Percentiles rank a stretch among this genome's conserved stretches.
Evolutionary conservation across 2,329 filamentous ascomycete genomes (phyloP).

Genomic region (Neonectria faginata): DNA sequence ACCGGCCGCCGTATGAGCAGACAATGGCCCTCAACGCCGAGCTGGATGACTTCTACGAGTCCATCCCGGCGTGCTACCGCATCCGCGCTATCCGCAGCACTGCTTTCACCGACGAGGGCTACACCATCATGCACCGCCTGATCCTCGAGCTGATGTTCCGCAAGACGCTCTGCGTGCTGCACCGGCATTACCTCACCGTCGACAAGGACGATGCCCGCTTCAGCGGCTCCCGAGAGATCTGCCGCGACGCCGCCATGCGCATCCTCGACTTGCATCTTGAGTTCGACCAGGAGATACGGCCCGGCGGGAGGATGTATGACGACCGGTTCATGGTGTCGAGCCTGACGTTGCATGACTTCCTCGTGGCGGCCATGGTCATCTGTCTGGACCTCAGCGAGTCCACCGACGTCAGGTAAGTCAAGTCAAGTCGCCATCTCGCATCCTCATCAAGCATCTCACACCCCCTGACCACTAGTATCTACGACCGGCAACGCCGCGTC

Average conservation of each 20-base stretch:
- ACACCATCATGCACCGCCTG: slow-evolving; percentile 61
- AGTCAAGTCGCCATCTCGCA: background rate
- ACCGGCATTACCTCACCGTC: slow-evolving; percentile 59
- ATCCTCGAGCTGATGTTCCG: slow-evolving; percentile 62
- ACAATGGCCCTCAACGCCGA: slow-evolving; percentile 54
- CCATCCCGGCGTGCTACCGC: slow-evolving; percentile 55
- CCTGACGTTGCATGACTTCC: slow-evolving; percentile 66
- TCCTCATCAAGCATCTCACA: background rate
- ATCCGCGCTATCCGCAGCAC: slow-evolving; percentile 57
- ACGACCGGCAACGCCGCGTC: slow-evolving; percentile 51
- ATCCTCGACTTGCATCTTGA: slow-evolving; percentile 62
- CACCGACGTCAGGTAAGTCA: slow-evolving; percentile 50
- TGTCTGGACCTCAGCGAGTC: slow-evolving; percentile 63
- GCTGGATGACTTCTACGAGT: slow-evolving; percentile 51
- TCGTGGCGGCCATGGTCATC: slow-evolving; percentile 70
- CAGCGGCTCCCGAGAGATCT: slow-evolving; percentile 55
- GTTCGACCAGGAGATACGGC: slow-evolving; percentile 57
- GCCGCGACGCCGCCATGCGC: slow-evolving; percentile 57
- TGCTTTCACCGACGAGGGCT: slow-evolving; percentile 57
- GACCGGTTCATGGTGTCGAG: slow-evolving; percentile 66
- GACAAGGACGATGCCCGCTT: slow-evolving; percentile 54
- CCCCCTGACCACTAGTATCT: slow-evolving; percentile 28
- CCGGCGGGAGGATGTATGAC: slow-evolving; percentile 63
- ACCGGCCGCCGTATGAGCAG: slow-evolving; percentile 51
- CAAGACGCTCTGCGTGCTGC: slow-evolving; percentile 62